Evolutionary conservation across 495 filamentous ascomycete species (phyloP), one percentile per base, ranked within the genome.

Genomic region (Rhypophila decipiens): DNA sequence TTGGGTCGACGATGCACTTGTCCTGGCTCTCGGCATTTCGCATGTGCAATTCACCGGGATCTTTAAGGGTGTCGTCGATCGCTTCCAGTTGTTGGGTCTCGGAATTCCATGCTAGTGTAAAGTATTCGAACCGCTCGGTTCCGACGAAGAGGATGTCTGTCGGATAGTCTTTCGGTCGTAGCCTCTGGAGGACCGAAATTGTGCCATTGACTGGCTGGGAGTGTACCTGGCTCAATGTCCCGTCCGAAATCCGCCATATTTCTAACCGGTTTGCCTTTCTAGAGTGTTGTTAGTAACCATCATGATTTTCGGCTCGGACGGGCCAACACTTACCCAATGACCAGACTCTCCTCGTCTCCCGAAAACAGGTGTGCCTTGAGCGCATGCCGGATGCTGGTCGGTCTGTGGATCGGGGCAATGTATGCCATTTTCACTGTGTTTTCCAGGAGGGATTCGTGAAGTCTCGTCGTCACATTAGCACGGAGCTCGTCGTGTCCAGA

Each of bases 221-320:
- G 20, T 86, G 76, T 19, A 69, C 65, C 36, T 90, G 67, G 13
- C 48, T 46, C 33, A 68, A 56, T 13, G 49, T 46, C 1, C 61
- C 63, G 2, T 70, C 61, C 10, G 59, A 47, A 35, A 70, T 61
- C n/a, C 64, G 71, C 75, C 75, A 96, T 67, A 96, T 83, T 66
- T 99, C 94, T 35, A 97, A 70, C 23, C 88, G 82, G 56, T 94
- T 96, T n/a, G 87, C 75, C 70, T 95, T 96, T 31, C 90, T 96
- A 56, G 22, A 39, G n/a, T 12, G 40, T 27, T 47, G 31, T 56
- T 20, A 48, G 45, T n/a, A 20, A 21, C n/a, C 18, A 35, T 45
- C 19, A 10, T 17, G 36, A 18, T 1, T 2, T 9, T 22, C n/a
- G 17, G 44, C 19, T 23, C 31, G 38, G 24, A 15, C 17, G 29